Evolutionary conservation across 1,284 basidiomycete species (phyloP), one percentile per base, ranked within the genome.

Genomic region (Melampsora americana): DNA sequence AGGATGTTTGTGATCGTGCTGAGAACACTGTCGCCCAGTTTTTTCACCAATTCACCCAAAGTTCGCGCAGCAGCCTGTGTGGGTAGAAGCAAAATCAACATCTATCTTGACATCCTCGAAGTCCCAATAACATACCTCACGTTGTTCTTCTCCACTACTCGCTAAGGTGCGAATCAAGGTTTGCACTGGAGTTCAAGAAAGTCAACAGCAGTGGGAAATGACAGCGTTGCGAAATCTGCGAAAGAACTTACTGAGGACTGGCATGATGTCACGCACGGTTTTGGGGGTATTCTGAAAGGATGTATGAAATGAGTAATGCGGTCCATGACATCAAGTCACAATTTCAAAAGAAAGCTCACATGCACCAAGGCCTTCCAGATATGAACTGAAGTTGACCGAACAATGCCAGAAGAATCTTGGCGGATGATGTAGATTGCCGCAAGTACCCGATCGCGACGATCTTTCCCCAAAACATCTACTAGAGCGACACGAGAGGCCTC

Each of bases 331-430:
- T 26, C 28, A 30, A 26, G 23, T n/a, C 56, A 12, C n/a, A 26
- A 66, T 32, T 32, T 65, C 32, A 28, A n/a, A 66, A 32, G 26
- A 20, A 14, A 23, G 59, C 72, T 69, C 46, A 77, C 74, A 42
- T 93, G 89, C 32, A 99, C 95, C 78, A 99, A 86, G 0, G 92
- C 95, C 84, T 99, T 99, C 96, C 96, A 99, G 79, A 98, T 97
- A 79, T 95, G 93, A 73, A 95, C 89, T 0, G 95, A 93, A 2
- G 93, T 89, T 83, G 94, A 91, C 64, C 96, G 89, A 50, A 99
- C 95, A 61, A 90, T 88, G 66, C 89, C 89, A 80, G 97, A 92
- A 32, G 92, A 87, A 83, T 99, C 96, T 84, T 99, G 96, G 75
- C 95, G 90, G 76, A 95, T 90, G 79, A 99, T 87, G 84, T 95